phyloP scores from a whole-genome alignment of 176 grass and related monocot species.

The Elaeis guineensis region DNA sequence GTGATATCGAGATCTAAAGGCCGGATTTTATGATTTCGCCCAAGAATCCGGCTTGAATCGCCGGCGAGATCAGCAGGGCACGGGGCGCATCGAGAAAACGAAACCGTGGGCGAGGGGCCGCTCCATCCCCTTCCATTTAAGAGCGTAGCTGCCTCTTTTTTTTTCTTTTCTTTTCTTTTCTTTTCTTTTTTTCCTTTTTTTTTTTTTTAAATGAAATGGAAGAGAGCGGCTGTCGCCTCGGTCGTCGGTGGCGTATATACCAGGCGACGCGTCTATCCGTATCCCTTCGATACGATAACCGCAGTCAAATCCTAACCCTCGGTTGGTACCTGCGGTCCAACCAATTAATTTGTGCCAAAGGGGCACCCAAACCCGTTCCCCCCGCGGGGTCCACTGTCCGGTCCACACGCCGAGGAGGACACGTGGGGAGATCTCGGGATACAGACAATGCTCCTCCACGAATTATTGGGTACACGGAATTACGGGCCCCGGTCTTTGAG shows the following conservation, averaged over 20 bases:
- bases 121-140: too few species aligned
- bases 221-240: background rate
- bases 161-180: too few species aligned
- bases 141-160: too few species aligned
- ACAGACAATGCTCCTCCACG: too few species aligned
- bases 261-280: slow-evolving; percentile 6
- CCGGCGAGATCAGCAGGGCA: too few species aligned
- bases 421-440: slow-evolving; percentile 4
- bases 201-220: too few species aligned
- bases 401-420: background rate
- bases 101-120: too few species aligned
- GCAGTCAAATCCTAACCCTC: slow-evolving; percentile 16
- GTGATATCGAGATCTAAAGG: too few species aligned
- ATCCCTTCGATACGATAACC: background rate
- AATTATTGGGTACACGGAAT: slow-evolving; percentile 8
- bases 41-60: too few species aligned
- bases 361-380: background rate
- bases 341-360: background rate
- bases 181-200: too few species aligned
- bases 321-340: background rate
- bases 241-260: slow-evolving; percentile 27
- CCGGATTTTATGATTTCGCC: too few species aligned
- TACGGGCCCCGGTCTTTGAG: background rate
- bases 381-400: background rate
- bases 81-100: too few species aligned